Evolutionary conservation across 306 rosid genomes (phyloP).

Genomic region (Albizia julibrissin): DNA sequence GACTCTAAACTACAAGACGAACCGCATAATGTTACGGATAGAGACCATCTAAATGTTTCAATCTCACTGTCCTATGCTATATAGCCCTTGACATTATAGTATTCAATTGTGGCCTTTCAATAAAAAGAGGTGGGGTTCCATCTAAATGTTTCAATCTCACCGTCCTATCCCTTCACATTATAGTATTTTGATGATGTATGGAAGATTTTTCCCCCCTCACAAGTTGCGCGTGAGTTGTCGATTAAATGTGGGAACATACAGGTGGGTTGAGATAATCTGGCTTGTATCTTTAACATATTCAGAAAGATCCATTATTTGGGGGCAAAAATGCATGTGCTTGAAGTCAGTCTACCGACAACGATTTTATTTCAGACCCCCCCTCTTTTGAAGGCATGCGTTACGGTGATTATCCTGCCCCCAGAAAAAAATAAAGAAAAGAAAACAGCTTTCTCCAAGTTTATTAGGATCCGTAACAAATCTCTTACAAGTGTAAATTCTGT

Average conservation of each 20-base stretch:
- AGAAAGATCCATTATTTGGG: background rate
- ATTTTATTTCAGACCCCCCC: background rate
- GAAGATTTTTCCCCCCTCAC: background rate
- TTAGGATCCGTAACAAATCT: background rate
- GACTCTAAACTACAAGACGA: conserved; percentile 21
- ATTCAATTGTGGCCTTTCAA: background rate
- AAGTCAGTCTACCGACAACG: conserved; percentile 25
- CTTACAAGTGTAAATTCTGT: background rate
- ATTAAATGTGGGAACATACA: background rate
- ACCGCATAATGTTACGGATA: background rate
- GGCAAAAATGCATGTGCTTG: background rate
- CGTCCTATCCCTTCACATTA: background rate
- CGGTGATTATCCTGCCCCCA: background rate
- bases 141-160: background rate
- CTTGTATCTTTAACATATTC: background rate
- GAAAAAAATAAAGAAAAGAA: background rate
- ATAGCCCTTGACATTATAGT: background rate
- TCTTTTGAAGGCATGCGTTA: conserved; percentile 17
- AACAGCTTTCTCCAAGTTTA: conserved; percentile 24
- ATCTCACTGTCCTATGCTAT: background rate
- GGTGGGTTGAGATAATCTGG: conserved; percentile 10
- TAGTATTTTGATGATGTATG: background rate
- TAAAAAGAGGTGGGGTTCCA: background rate
- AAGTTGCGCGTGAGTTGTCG: background rate
- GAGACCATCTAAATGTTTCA: conserved; percentile 3